A percentile compares a stretch with the other conserved stretches of the same genome.
Evolutionary conservation across 805 yeast species (phyloP).

Genomic region (Candida krabiensis): DNA sequence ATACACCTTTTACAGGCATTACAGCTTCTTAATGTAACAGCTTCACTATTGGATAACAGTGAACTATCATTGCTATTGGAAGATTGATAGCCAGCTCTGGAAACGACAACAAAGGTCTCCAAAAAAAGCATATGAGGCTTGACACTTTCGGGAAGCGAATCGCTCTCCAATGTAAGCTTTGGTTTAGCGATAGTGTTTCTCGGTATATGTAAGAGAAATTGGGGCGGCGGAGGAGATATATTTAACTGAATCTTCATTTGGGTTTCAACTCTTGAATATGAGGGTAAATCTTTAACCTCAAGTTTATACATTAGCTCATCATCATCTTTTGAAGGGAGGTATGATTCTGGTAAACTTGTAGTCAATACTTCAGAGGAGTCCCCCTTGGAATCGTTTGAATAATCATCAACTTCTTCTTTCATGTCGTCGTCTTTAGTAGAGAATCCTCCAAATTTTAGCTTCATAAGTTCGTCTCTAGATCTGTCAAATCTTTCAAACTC

Average conservation of each 20-base stretch:
- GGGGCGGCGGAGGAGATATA: constrained; percentile 75
- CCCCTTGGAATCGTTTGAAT: constrained; percentile 8
- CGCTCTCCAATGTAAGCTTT: constrained; percentile 63
- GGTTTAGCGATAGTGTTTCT: constrained; percentile 86
- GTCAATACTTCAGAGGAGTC: constrained; percentile 28
- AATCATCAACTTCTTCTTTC: constrained; percentile 10
- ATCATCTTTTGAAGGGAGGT: constrained; percentile 21
- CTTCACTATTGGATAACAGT: constrained; percentile 2
- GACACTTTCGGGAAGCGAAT: constrained; percentile 47
- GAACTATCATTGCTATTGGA: constrained; percentile 4
- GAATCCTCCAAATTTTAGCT: constrained; percentile 51
- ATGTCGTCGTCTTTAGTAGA: constrained; percentile 4
- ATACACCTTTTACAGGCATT: constrained; percentile 86
- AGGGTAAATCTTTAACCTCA: constrained; percentile 64
- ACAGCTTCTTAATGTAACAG: constrained; percentile 42
- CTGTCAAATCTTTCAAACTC: constrained; percentile 38
- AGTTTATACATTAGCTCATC: constrained; percentile 42
- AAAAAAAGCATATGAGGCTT: constrained; percentile 58
- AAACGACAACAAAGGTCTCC: constrained; percentile 72
- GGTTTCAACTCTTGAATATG: constrained; percentile 89
- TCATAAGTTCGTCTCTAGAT: constrained; percentile 50
- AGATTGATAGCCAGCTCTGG: constrained; percentile 10
- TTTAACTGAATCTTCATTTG: constrained; percentile 78
- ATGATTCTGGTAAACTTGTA: constrained; percentile 29
- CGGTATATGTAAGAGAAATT: constrained; percentile 75